Percentiles rank a stretch among this genome's conserved stretches.
phyloP scores from a whole-genome alignment of 495 filamentous ascomycete genomes.

The Aspergillus leporis region DNA sequence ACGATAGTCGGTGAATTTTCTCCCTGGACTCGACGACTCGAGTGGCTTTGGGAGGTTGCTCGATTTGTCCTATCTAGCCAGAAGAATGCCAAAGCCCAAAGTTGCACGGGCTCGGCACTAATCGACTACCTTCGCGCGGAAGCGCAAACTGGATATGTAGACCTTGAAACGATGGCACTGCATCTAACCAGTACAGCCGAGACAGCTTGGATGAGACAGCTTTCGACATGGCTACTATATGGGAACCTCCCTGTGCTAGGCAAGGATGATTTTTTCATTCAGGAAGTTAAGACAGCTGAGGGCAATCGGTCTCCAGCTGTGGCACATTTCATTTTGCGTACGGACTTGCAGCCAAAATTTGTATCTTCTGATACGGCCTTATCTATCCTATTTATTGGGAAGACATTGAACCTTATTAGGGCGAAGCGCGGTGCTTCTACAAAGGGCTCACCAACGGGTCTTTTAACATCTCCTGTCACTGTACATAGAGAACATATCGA shows the following conservation, averaged over 20 bases:
- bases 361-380: slow-evolving; percentile 71
- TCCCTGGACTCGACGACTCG: slow-evolving; percentile 77
- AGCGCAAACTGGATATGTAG: slow-evolving; percentile 83
- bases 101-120: slow-evolving; percentile 63
- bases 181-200: slow-evolving; percentile 77
- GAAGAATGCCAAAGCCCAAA: slow-evolving; percentile 22
- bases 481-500: slow-evolving; percentile 72
- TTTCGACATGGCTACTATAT: slow-evolving; percentile 87
- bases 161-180: slow-evolving; percentile 73
- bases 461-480: slow-evolving; percentile 56
- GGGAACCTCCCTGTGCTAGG: slow-evolving; percentile 76
- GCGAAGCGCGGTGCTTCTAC: slow-evolving; percentile 43
- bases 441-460: slow-evolving; percentile 32
- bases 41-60: slow-evolving; percentile 80
- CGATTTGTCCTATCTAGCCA: slow-evolving; percentile 58
- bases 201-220: slow-evolving; percentile 85
- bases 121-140: slow-evolving; percentile 74
- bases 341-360: slow-evolving; percentile 69
- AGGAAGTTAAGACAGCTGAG: slow-evolving; percentile 39
- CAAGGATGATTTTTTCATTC: slow-evolving; percentile 79
- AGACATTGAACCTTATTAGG: slow-evolving; percentile 79
- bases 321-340: slow-evolving; percentile 55
- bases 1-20: slow-evolving; percentile 80
- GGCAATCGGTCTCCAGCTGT: slow-evolving; percentile 26
- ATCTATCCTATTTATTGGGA: slow-evolving; percentile 89